Conservation (phyloP, 495 filamentous ascomycete genomes). For the Lophium mytilinum region DNA sequence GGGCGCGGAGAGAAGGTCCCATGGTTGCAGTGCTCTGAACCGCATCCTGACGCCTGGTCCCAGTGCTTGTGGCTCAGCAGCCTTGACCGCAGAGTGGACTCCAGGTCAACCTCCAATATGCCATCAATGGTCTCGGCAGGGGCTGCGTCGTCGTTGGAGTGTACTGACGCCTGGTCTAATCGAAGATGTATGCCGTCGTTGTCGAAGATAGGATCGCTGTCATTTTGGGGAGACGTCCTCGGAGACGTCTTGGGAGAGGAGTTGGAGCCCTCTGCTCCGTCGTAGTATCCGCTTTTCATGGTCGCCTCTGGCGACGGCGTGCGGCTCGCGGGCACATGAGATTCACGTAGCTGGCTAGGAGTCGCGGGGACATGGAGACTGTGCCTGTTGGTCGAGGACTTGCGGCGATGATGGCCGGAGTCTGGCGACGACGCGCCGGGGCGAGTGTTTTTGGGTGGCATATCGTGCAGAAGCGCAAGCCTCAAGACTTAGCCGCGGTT, state of each 20-base stretch:
- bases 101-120: constrained; percentile 11
- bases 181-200: constrained; percentile 21
- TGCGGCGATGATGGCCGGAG: neutral
- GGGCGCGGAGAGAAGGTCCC: constrained; percentile 73
- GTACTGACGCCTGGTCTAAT: constrained; percentile 9
- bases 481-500: too few species aligned
- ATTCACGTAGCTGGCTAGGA: constrained; percentile 24
- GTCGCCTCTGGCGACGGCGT: constrained; percentile 17
- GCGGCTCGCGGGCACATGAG: constrained; percentile 18
- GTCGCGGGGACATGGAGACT: constrained; percentile 19
- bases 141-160: constrained; percentile 13
- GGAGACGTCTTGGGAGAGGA: neutral
- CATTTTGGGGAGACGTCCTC: too few species aligned
- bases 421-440: constrained; percentile 16
- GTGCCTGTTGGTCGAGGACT: constrained; percentile 7
- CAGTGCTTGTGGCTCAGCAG: constrained; percentile 26
- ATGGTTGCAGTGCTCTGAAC: constrained; percentile 51
- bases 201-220: constrained; percentile 15
- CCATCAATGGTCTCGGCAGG: neutral
- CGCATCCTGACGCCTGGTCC: constrained; percentile 32
- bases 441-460: constrained; percentile 7
- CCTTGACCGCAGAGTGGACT: constrained; percentile 14
- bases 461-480: neutral
- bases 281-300: constrained; percentile 4
- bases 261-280: constrained; percentile 14